Evolutionary conservation across 1,284 basidiomycete genomes (phyloP).

Genomic region (Fistulinella cinereoalba): DNA sequence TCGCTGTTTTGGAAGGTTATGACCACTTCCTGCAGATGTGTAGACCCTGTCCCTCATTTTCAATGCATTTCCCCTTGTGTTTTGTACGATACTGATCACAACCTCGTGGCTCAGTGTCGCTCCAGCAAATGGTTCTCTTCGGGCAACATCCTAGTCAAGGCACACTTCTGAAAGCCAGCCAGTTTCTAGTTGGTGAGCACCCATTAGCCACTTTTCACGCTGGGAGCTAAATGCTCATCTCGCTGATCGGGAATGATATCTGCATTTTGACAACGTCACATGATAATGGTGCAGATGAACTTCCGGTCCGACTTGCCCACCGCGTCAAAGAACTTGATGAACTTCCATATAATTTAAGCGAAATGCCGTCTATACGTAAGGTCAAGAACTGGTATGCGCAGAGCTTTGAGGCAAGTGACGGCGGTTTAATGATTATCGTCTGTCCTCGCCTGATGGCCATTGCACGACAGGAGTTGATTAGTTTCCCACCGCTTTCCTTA

Average conservation of each 20-base stretch:
- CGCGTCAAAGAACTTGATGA: conserved; percentile 96
- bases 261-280: conserved; percentile 56
- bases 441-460: not conserved
- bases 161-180: conserved; percentile 31
- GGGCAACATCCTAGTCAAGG: conserved; percentile 34
- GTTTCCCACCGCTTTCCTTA: conserved; percentile 75
- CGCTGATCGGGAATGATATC: too few relatives aligned
- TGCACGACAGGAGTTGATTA: conserved; percentile 75
- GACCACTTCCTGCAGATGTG: not conserved
- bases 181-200: conserved; percentile 29
- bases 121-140: conserved; percentile 36
- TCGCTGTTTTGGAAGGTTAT: too few relatives aligned
- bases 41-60: not conserved
- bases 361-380: conserved; percentile 92
- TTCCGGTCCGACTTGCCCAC: conserved; percentile 94
- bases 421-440: too few relatives aligned
- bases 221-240: too few relatives aligned
- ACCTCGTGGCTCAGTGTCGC: conserved; percentile 15
- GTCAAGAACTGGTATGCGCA: conserved; percentile 99
- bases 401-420: conserved; percentile 88
- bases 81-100: too few relatives aligned
- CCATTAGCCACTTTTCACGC: too few relatives aligned
- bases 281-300: conserved; percentile 39
- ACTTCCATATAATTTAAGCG: conserved; percentile 87
- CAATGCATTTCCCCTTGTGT: too few relatives aligned